phyloP scores from a whole-genome alignment of 176 grass and related monocot genomes.

The Triticum aestivum region IWGSC_CS_RefSeq_v2.1 NC_057803.1:720266534-720267033 shows the following conservation, averaged over 20 bases:
- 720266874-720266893: neutral
- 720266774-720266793: constrained; percentile 21
- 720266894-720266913: neutral
- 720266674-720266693: constrained; percentile 99
- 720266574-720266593: constrained; percentile 83
- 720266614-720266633: constrained; percentile 95
- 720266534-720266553: neutral
- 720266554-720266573: neutral
- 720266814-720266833: too few relatives aligned
- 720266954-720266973: constrained; percentile 90
- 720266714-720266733: constrained; percentile 89
- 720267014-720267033: constrained; percentile 97
- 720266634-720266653: constrained; percentile 97
- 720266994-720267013: constrained; percentile 82
- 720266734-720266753: constrained; percentile 98
- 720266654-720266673: constrained; percentile 94
- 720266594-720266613: constrained; percentile 90
- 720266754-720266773: constrained; percentile 80
- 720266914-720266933: constrained; percentile 39
- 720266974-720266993: constrained; percentile 85
- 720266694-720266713: constrained; percentile 96
- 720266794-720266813: too few relatives aligned
- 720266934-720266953: constrained; percentile 98
- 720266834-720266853: too few relatives aligned
- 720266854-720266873: neutral